Evolutionary conservation across 306 rosid genomes (phyloP).

Genomic region (Castanea crenata): DNA sequence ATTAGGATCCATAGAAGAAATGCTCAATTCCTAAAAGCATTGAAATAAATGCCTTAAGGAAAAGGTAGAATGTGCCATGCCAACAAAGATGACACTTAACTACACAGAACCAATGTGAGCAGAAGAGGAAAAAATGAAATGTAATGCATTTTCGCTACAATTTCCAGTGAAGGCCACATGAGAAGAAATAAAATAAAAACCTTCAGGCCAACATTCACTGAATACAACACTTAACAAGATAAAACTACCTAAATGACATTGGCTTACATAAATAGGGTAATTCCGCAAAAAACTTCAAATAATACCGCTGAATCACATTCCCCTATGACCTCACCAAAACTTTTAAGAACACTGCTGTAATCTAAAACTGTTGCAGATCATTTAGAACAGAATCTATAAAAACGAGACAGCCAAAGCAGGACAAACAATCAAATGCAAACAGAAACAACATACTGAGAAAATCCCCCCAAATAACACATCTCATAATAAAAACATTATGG

Average conservation of each 20-base stretch:
- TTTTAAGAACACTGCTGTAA: background rate
- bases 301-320: background rate
- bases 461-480: background rate
- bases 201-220: no score
- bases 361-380: background rate
- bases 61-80: background rate
- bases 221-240: background rate
- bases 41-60: background rate
- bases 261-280: background rate
- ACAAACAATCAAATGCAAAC: background rate
- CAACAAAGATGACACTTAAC: background rate
- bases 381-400: background rate
- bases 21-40: background rate
- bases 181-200: background rate
- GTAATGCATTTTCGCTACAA: background rate
- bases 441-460: background rate
- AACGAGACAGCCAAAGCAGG: background rate
- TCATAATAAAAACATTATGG: background rate
- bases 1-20: background rate
- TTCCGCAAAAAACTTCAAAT: background rate
- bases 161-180: background rate
- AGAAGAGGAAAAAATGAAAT: background rate
- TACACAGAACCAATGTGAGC: background rate
- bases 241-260: background rate
- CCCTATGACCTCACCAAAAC: background rate